Evolutionary conservation across 2,329 filamentous ascomycete genomes (phyloP), one percentile per base, ranked within the genome.

Genomic region (Calycina herbarum): DNA sequence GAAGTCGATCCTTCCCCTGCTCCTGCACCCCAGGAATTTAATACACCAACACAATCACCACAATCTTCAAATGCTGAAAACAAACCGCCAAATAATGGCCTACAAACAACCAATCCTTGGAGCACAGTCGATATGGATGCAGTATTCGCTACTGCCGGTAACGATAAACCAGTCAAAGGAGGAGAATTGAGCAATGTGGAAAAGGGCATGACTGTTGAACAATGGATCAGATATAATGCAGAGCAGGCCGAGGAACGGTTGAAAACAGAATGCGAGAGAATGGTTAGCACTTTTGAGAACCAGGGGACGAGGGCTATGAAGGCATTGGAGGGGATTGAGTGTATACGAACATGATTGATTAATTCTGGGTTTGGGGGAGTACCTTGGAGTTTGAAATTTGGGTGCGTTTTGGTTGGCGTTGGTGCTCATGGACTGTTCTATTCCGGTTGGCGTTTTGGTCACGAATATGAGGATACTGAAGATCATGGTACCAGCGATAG

Each of bases 221-320:
- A 97, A 77, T 99, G 94, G 93, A 90, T 99, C 48, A 82, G 88
- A 65, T 86, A 89, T 78, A 94, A 95, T 71, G 95, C 95, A 0
- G 84, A 85, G 67, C 83, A 89, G 75, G 93, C 92, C 0, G 94
- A 98, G 80, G 86, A 89, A 77, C 89, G 88, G 76, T 81, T 99
- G 64, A 89, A 89, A 74, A 80, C 83, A 42, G 91, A 96, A 76
- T 97, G 93, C 74, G 94, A 98, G 80, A 81, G 86, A 31, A 86
- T 96, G 77, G 92, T 99, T 5, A 85, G 84, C 66, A 82, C 86
- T 8, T 98, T 98, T 77, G 94, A 98, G 79, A 87, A 82, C 66
- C 89, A 98, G 78, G 94, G 93, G 0, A 85, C 84, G 20, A 86
- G 87, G 73, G 95, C 94, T 0, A 88, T 97, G 85, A 84, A 83